These are phyloP conservation scores for Lodderomyces elongisporus DNA, from an alignment of 1,139 yeast species.

Conservation along the genomic window DNA sequence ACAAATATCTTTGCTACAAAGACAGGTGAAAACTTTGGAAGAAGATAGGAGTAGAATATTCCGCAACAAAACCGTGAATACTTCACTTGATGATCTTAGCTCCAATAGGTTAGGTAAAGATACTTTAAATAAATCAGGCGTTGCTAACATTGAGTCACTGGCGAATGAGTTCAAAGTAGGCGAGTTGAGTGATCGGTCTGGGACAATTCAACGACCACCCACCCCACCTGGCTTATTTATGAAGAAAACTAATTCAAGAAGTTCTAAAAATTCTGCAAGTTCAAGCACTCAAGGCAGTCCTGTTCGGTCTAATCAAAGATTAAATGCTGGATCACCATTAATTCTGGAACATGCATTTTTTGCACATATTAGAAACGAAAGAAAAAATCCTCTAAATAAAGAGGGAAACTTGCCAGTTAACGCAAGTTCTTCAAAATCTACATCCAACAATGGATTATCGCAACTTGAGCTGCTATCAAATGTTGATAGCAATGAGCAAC, in stretches of 20 bases:
- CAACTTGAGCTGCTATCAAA: too few species aligned
- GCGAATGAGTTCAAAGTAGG: not conserved
- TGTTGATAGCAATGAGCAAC: too few species aligned
- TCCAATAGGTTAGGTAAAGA: not conserved
- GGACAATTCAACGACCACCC: constrained; percentile 12
- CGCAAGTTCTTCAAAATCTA: not conserved
- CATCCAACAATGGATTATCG: not conserved
- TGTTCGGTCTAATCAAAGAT: too few species aligned
- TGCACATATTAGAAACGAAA: too few species aligned
- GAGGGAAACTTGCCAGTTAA: too few species aligned
- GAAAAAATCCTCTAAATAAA: too few species aligned
- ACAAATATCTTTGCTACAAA: constrained; percentile 21
- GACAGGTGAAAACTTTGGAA: constrained; percentile 8
- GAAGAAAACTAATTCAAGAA: not conserved
- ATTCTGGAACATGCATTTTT: too few species aligned
- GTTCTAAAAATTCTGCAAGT: too few species aligned
- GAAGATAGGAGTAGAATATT: constrained; percentile 3
- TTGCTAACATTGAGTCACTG: not conserved
- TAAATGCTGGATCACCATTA: too few species aligned
- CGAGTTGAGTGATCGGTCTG: not conserved
- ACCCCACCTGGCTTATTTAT: constrained; percentile 17
- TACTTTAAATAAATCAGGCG: not conserved
- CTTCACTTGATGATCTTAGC: constrained; percentile 6
- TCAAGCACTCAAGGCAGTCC: not conserved
- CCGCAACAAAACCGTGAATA: constrained; percentile 1